Base-by-base conservation (phyloP, 2,329 filamentous ascomycete species). In the Chrysosporium queenslandicum region DNA sequence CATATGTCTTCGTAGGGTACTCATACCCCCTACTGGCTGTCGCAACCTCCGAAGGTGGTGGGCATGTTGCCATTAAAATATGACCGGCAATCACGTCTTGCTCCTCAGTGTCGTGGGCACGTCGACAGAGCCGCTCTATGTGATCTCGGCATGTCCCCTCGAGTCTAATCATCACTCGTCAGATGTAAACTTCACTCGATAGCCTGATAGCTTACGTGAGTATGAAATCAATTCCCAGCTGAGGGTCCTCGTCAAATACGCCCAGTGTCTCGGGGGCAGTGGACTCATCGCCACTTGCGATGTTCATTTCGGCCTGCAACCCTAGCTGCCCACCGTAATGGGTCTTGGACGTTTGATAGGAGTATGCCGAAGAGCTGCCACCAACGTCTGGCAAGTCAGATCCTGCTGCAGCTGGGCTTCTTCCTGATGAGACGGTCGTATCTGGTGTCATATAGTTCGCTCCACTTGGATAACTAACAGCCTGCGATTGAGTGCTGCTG, bases 121-220 rank as follows among this genome's bases (percentile, higher is more conserved):
- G 68, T 72, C 75, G 66, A 74, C 68, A 56, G 74, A 94, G 76
- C 70, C 83, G 87, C 60, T 88, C 86, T 71, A 91, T 78, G 69
- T 95, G 89, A 61, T 89, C 82, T 80, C 94, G 94, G 75, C 92
- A 97, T 49, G 90, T 87, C 66, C 85, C 86, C 74, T 96, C 90
- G 68, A 94, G 57, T 14, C 57, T 59, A n/a, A 51, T 36, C 27
- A 41, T 47, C 27, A 39, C 21, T 42, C 14, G 48, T 58, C 43
- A 54, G 54, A 11, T 30, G 20, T 11, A 27, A 50, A 32, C 2
- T 27, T 23, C 12, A 23, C 7, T 25, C 30, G 2, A n/a, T 16
- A 30, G 12, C 25, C 11, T 47, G 16, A 34, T 32, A 36, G 58
- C 71, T 59, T 65, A 74, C 71, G 66, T 68, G 32, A 74, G 60